phyloP scores from a whole-genome alignment of 2,329 filamentous ascomycete species.

The Paradendryphiella salina region DNA sequence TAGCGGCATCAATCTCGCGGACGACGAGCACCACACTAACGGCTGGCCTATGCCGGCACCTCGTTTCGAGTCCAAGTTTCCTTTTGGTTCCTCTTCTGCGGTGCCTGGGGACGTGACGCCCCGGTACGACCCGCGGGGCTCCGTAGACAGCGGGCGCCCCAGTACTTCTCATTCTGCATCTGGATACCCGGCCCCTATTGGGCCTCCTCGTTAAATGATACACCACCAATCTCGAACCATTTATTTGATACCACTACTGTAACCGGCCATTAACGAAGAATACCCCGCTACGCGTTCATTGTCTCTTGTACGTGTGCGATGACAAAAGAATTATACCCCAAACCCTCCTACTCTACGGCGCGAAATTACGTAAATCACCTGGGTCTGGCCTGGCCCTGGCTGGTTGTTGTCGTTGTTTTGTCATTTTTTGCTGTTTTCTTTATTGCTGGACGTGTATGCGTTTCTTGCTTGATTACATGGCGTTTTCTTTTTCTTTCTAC shows the following conservation, averaged over 20 bases:
- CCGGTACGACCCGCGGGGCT: constrained; percentile 79
- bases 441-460: constrained; percentile 21
- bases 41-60: constrained; percentile 47
- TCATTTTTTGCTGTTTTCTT: constrained; percentile 20
- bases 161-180: constrained; percentile 96
- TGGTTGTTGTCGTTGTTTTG: constrained; percentile 31
- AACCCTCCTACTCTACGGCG: constrained; percentile 35
- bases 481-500: not conserved
- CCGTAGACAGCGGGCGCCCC: constrained; percentile 87
- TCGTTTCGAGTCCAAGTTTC: constrained; percentile 63
- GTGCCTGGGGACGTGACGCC: constrained; percentile 78
- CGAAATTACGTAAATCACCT: constrained; percentile 36
- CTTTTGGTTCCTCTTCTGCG: constrained; percentile 58
- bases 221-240: constrained; percentile 34
- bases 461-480: not conserved
- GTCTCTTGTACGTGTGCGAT: constrained; percentile 37
- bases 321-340: constrained; percentile 50
- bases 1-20: constrained; percentile 89
- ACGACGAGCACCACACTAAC: constrained; percentile 65
- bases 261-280: constrained; percentile 44
- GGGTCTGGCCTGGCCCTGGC: constrained; percentile 29
- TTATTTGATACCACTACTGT: constrained; percentile 37
- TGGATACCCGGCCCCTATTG: constrained; percentile 92
- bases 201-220: constrained; percentile 78
- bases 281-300: constrained; percentile 39